Evolutionary conservation across 129 eudicot species (phyloP).

Genomic region (Artemisia tridentata): DNA sequence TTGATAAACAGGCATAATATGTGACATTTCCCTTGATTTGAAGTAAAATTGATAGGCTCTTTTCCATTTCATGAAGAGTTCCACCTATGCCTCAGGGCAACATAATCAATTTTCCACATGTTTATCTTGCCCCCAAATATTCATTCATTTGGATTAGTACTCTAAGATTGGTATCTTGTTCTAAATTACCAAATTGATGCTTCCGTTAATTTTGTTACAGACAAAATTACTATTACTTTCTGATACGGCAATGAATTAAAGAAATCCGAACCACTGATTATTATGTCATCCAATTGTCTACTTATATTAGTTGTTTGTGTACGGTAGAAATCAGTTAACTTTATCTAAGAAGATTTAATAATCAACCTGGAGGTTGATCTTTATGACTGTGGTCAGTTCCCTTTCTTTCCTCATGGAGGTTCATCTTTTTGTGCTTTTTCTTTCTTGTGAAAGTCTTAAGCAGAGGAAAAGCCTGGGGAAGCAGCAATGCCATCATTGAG

Average conservation of each 20-base stretch:
- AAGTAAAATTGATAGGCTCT: background rate
- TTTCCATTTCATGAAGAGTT: conserved; percentile 11
- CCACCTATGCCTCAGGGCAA: conserved; percentile 5
- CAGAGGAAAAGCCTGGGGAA: conserved; percentile 89
- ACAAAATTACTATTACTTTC: background rate
- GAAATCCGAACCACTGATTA: conserved; percentile 5
- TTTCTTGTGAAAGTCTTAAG: conserved; percentile 71
- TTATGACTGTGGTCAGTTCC: conserved; percentile 13
- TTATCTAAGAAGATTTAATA: conserved; percentile 2
- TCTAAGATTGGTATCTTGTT: background rate
- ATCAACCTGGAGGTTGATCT: conserved; percentile 45
- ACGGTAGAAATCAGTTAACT: conserved; percentile 1
- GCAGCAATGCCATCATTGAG: conserved; percentile 86
- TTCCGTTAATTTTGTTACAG: background rate
- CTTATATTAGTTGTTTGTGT: conserved; percentile 7
- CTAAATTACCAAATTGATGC: conserved; percentile 12
- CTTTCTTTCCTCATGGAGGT: conserved; percentile 25
- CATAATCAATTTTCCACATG: background rate
- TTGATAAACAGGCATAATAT: conserved; percentile 5
- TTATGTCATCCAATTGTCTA: background rate
- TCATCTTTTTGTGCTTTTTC: conserved; percentile 48
- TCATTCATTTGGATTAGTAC: background rate
- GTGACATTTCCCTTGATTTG: background rate
- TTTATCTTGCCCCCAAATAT: conserved; percentile 6
- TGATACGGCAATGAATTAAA: conserved; percentile 10